Base-by-base conservation (phyloP, 495 filamentous ascomycete species). In the Aspergillus bridgeri region DNA sequence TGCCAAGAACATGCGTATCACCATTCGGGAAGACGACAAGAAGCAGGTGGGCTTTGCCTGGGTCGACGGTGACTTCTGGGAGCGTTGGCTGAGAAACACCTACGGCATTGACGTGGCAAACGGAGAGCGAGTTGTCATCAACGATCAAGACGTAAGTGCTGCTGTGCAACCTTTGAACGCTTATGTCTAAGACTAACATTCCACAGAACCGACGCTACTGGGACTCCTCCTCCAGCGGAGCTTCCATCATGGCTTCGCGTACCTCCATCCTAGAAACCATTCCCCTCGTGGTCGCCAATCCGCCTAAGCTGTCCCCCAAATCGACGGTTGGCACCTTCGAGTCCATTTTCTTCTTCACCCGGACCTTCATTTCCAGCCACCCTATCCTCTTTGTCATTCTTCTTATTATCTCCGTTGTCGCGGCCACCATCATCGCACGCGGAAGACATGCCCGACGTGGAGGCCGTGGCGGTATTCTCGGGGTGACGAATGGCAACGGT, bases 21-120 rank as follows among this genome's bases (percentile, higher is more conserved):
- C 89, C 56, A 93, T 97, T 80, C 86, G 92, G 60, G 85, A 89
- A 65, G 81, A 90, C 53, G 86, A 91, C 66, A 88, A 87, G 64
- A 96, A 94, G 72, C 87, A 94, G 64, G 91, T 97, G 22, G 81
- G 86, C 4, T 98, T 98, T 75, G 94, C 95, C n/a, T 98, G 95
- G 95, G 90, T 98, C 7, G 94, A 98, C 70, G 92, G 92, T 49
- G 84, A 91, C 21, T 97, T 98, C 71, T 98, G 94, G 94, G 92
- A 97, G 69, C 82, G 93, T 42, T 98, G 94, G 94, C 85, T 98
- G 54, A 80, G 91, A 47, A 94, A 86, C 18, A 96, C 92, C 0
- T 98, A 96, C 68, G 94, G 95, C 43, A 88, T 98, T 60, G 87
- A 92, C 64, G 86, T 91, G 22, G 81, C 80, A 43, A 87, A 91